Evolutionary conservation across 805 yeast species (phyloP).

Genomic region (Kazachstania taianensis): DNA sequence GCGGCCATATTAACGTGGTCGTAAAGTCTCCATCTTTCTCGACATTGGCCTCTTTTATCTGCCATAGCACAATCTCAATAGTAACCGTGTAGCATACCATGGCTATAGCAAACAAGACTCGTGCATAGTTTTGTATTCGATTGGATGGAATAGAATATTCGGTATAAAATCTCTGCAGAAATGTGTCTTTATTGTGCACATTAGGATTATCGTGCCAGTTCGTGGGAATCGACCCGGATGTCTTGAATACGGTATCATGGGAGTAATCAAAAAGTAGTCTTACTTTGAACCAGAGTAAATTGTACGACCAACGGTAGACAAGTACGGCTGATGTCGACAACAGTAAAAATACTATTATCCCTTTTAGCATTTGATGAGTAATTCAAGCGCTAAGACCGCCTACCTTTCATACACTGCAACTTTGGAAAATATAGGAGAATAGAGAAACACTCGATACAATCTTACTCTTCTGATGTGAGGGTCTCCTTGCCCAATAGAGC

Average conservation of each 20-base stretch:
- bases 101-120: conserved; percentile 20
- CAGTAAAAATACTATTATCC: no score
- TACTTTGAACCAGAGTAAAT: conserved; percentile 15
- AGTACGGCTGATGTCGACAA: conserved; percentile 6
- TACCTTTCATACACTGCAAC: no score
- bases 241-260: conserved; percentile 6
- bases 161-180: conserved; percentile 22
- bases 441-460: no score
- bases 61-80: conserved; percentile 27
- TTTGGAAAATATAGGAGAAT: no score
- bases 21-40: conserved; percentile 14
- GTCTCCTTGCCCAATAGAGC: no score
- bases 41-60: conserved; percentile 19
- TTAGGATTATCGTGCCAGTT: conserved; percentile 9
- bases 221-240: conserved; percentile 5
- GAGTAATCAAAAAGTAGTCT: conserved; percentile 19
- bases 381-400: no score
- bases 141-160: conserved; percentile 25
- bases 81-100: conserved; percentile 22
- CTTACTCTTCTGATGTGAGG: no score
- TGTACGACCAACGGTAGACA: conserved; percentile 14
- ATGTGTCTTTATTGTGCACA: conserved; percentile 7
- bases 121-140: conserved; percentile 10
- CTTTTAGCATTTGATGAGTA: no score
- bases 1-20: conserved; percentile 22